Base-by-base conservation (phyloP, 2,329 filamentous ascomycete genomes). In the Plectosphaerella cucumerina region DNA sequence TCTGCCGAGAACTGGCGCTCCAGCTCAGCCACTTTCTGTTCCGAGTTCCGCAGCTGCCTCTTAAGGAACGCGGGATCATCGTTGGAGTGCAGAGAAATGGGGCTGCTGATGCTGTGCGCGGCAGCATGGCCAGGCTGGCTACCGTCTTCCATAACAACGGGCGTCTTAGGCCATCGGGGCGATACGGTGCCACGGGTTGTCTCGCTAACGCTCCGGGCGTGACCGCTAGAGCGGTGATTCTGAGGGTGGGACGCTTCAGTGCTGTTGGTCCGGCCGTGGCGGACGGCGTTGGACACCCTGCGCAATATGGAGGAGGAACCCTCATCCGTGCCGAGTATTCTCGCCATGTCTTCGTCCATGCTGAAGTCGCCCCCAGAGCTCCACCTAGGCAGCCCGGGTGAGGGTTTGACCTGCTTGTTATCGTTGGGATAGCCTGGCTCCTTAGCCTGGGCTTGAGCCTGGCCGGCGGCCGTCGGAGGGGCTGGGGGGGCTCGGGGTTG, bases 291-390 rank as follows among this genome's bases (percentile, higher is more conserved):
- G 8, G 94, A 97, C 39, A 97, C 89, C 48, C 90, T 85, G 51
- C 90, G 88, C 55, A 97, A 75, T 54, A 97, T 88, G 1, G 89
- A 93, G 22, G 89, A 86, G 31, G 84, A 86, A 42, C 80, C 77
- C 64, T 91, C 89, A 53, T 93, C 90, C 18, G 83, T 85, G 39
- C 85, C 87, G 53, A 96, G 76, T 52, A 97, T 93, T 51, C 92
- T 86, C 49, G 89, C 88, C 83, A 97, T 90, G 64, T 97, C 94
- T 67, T 97, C 92, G 58, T 97, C 93, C 86, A 96, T 85, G 53
- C 88, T 94, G 63, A 97, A 94, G 58, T 96, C 91, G 50, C 86
- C 90, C 48, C 89, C 90, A 42, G 82, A 80, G 67, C 87, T 96
- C 82, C 82, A 89, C 61, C 86, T 79, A 57, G 87, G 82, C 55